Percentiles rank a stretch among this genome's conserved stretches.
Evolutionary conservation across 2,329 filamentous ascomycete genomes (phyloP).

Genomic region (Fusarium coffeatum): DNA sequence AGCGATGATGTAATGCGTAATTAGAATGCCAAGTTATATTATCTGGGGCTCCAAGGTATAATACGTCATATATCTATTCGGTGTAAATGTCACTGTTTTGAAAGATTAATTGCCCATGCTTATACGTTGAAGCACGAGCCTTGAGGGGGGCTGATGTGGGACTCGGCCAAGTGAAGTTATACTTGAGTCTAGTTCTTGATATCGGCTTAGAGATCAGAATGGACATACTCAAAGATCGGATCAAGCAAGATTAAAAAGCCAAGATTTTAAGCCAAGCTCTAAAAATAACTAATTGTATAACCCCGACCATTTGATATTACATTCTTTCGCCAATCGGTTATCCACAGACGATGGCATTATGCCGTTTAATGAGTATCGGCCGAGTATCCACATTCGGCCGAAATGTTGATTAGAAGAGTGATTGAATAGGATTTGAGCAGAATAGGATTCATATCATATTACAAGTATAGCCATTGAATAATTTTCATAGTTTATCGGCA

Average conservation of each 20-base stretch:
- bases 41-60: not conserved
- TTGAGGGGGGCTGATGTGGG: not conserved
- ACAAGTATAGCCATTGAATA: not conserved
- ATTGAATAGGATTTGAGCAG: not conserved
- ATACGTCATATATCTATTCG: not conserved
- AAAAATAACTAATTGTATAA: constrained; percentile 4
- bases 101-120: not conserved
- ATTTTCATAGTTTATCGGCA: not conserved
- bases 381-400: constrained; percentile 3
- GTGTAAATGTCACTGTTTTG: not conserved
- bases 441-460: not conserved
- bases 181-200: not conserved
- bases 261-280: not conserved
- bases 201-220: not conserved
- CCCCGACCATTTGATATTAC: not conserved
- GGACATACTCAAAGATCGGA: not conserved
- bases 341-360: constrained; percentile 8
- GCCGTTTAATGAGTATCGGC: constrained; percentile 7
- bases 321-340: constrained; percentile 9
- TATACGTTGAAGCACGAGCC: not conserved
- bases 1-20: not conserved
- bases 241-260: not conserved
- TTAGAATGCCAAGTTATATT: constrained; percentile 1
- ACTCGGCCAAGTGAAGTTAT: not conserved
- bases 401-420: not conserved